Percentiles rank a stretch among this genome's conserved stretches.
Evolutionary conservation across 306 rosid genomes (phyloP).

Genomic region (Leucaena leucocephala): DNA sequence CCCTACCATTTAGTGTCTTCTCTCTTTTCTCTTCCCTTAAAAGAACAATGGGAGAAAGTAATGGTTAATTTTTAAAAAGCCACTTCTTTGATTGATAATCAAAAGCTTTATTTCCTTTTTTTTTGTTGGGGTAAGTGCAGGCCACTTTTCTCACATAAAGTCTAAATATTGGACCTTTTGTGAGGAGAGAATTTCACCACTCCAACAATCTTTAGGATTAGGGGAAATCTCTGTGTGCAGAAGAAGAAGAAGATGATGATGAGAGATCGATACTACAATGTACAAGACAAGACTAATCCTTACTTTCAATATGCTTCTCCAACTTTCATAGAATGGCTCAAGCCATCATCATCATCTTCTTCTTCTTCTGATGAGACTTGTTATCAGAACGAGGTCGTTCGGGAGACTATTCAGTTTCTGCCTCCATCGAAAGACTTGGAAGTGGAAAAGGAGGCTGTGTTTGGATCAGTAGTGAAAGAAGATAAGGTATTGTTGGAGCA

Average conservation of each 20-base stretch:
- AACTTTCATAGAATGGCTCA: conserved; percentile 93
- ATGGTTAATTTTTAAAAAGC: background rate
- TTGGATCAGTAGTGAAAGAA: conserved; percentile 44
- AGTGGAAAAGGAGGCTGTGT: conserved; percentile 40
- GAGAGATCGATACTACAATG: conserved; percentile 44
- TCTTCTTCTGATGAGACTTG: conserved; percentile 34
- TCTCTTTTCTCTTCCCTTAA: conserved; percentile 47
- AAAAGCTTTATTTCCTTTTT: conserved; percentile 14
- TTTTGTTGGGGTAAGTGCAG: conserved; percentile 40
- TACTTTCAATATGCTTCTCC: conserved; percentile 61
- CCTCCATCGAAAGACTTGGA: conserved; percentile 53
- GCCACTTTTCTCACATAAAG: conserved; percentile 49
- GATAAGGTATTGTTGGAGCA: conserved; percentile 50
- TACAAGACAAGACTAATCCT: conserved; percentile 44
- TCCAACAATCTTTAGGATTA: background rate
- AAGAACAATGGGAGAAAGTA: conserved; percentile 52
- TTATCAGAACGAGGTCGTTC: conserved; percentile 14
- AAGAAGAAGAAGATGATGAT: conserved; percentile 36
- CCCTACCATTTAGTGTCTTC: conserved; percentile 56
- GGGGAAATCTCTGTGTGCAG: conserved; percentile 15
- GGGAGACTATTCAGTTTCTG: conserved; percentile 62
- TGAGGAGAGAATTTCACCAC: background rate
- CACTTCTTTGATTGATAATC: conserved; percentile 24
- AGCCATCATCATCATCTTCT: conserved; percentile 56
- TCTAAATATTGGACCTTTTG: conserved; percentile 46